Evolutionary conservation across 495 filamentous ascomycete genomes (phyloP), one percentile per base, ranked within the genome.

Genomic region (Trichodelitschia bisporula): DNA sequence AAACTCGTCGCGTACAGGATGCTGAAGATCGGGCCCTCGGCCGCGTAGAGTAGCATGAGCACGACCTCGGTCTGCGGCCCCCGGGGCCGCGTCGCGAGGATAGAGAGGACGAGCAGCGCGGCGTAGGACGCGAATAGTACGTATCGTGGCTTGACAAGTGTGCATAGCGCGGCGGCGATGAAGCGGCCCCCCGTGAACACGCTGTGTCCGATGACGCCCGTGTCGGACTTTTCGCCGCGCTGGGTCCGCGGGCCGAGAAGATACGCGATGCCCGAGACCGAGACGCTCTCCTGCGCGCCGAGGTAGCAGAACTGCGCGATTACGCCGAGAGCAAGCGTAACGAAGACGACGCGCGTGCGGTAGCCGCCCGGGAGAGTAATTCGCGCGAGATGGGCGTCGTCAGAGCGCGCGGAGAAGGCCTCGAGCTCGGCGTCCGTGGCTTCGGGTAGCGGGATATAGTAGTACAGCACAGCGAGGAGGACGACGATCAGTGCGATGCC

Each of bases 371-470:
- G 29, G 29, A 31, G 18, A 9, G 8, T 6, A 5, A 31, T n/a
- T 6, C 6, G 55, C 2, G 58, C 49, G 31, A 50, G 51, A 34
- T 68, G 61, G 35, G 61, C 59, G 18, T 54, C 55, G 17, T 51
- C 52, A 31, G 62, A 48, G 13, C 59, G 54, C 32, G 59, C 55
- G 15, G 64, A 57, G 13, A 65, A 39, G 30, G 60, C 57, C 36
- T 67, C 54, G 6, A 77, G 48, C 26, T 75, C 71, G 12, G 58
- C 53, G 39, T 75, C 71, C 1, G 64, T 62, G 3, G 68, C 67
- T 49, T 76, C 72, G 3, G 72, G 72, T 4, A 77, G 53, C 3
- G 61, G 61, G 0, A 72, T 45, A 40, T 75, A 75, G 36, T 64
- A 70, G 44, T 72, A 73, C 0, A 51, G 59, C 9, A 73, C 50